These are phyloP conservation scores for Pythium sp. DNA, from an alignment of 352 stramenopile species.

Conservation along the genomic window DNA sequence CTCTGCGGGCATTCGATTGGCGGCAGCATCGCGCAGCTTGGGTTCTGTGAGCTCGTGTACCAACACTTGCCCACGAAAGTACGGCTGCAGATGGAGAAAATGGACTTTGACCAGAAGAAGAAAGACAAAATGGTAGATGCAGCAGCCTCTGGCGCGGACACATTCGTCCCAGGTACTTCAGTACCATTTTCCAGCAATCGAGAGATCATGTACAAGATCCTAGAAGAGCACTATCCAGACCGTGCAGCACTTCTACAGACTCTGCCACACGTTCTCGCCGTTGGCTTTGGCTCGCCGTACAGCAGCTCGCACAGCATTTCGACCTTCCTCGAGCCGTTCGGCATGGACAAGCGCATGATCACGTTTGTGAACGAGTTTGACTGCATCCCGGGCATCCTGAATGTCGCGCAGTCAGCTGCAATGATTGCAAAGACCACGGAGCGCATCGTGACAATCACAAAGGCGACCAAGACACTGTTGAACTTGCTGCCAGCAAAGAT, in stretches of 20 bases:
- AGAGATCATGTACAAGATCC: conserved; percentile 13
- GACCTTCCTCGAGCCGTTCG: conserved; percentile 49
- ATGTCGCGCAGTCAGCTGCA: conserved; percentile 72
- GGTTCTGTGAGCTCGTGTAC: conserved; percentile 72
- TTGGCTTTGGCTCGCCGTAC: conserved; percentile 80
- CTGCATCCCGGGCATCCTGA: conserved; percentile 83
- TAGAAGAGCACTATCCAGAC: conserved; percentile 21
- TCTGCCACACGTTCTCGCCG: conserved; percentile 51
- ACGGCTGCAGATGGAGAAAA: conserved; percentile 54
- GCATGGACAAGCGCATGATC: conserved; percentile 48
- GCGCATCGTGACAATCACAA: conserved; percentile 75
- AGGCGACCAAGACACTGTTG: conserved; percentile 72
- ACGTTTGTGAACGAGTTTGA: conserved; percentile 87
- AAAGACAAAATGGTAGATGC: conserved; percentile 15
- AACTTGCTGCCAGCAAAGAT: conserved; percentile 71
- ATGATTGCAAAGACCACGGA: conserved; percentile 81
- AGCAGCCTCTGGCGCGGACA: not conserved
- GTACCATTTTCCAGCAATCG: not conserved
- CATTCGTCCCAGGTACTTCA: not conserved
- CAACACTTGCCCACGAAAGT: conserved; percentile 50
- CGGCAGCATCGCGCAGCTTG: conserved; percentile 80
- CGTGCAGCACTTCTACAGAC: conserved; percentile 23
- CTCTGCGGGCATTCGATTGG: conserved; percentile 83
- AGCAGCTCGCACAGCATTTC: conserved; percentile 47
- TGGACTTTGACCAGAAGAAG: conserved; percentile 56